Evolutionary conservation across 2,329 filamentous ascomycete genomes (phyloP), one percentile per base, ranked within the genome.

Genomic region (Aspergillus jensenii): DNA sequence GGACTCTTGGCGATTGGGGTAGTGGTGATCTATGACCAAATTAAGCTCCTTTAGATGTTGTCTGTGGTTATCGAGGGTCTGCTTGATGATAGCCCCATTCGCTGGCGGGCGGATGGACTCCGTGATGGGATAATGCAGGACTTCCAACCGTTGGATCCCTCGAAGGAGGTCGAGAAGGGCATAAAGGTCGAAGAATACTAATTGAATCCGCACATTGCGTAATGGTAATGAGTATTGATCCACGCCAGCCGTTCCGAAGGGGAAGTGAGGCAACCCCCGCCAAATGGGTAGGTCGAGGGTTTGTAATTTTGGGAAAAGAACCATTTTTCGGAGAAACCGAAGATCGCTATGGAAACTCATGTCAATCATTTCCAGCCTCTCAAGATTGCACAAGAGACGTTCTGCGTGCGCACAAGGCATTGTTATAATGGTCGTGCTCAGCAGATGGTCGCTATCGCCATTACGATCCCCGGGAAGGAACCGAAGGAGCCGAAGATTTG

Each of bases 221-320:
- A 37, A n/a, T 37, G 35, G 5, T n/a, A n/a, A 37, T 5, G 35
- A 7, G 35, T 31, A 1, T 31, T 11, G 1, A 4, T 11, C 9
- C 3, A 3, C 27, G 27, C 1, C 1, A 9, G 3, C 4, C 4
- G 5, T 6, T n/a, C 4, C 2, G 15, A 37, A 5, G 1, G 1
- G 4, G 35, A 37, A 37, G 6, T 6, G 12, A 37, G 4, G 14
- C 35, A 37, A 3, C 15, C 12, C 35, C 5, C 6, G 7, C 2
- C 14, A 15, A 37, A n/a, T 37, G 14, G 27, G 27, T 31, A 31
- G 27, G 27, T 37, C 35, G 35, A n/a, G 35, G 15, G 14, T 37
- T 5, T 37, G 35, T n/a, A 37, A 12, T n/a, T 6, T 37, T n/a
- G 27, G 27, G 27, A 31, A 9, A 11, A 4, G 9, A 8, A 31